These are phyloP conservation scores for Colletotrichum ledebouriae DNA, from an alignment of 2,329 filamentous ascomycete genomes.

Conservation along the genomic window DNA sequence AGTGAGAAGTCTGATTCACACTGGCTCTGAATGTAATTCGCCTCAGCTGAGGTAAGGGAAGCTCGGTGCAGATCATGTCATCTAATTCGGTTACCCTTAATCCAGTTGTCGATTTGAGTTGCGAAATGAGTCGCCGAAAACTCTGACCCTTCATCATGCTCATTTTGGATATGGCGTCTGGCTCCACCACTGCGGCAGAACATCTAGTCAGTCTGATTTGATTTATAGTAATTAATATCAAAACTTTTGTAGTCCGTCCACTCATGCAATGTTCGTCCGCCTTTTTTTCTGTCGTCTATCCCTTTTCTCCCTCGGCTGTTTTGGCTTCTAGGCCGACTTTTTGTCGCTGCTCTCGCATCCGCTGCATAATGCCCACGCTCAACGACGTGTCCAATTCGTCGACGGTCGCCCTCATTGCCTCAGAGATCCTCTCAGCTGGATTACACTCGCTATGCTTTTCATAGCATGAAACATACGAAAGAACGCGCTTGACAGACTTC, in stretches of 20 bases:
- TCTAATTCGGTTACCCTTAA: not conserved
- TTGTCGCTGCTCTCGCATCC: constrained; percentile 31
- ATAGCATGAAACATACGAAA: constrained; percentile 34
- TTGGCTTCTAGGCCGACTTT: constrained; percentile 15
- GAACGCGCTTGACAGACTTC: constrained; percentile 33
- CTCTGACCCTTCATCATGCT: not conserved
- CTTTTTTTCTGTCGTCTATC: constrained; percentile 9
- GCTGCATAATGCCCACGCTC: constrained; percentile 1
- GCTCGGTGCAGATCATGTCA: too few relatives aligned
- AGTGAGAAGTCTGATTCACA: too few relatives aligned
- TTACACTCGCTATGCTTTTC: constrained; percentile 37
- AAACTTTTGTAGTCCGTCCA: constrained; percentile 1
- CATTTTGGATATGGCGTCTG: not conserved
- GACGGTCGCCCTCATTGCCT: constrained; percentile 29
- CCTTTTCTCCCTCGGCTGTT: not conserved
- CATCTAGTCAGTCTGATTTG: not conserved
- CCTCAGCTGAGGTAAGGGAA: too few relatives aligned
- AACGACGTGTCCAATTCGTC: constrained; percentile 17
- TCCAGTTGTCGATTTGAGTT: not conserved
- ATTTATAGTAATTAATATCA: not conserved
- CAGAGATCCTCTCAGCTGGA: constrained; percentile 14
- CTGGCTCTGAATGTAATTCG: too few relatives aligned
- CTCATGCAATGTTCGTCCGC: not conserved
- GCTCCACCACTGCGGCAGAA: not conserved
- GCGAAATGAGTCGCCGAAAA: not conserved